Percentiles rank a stretch among this genome's conserved stretches.
Conservation (phyloP, 768 basidiomycete genomes). For the Collybiopsis luxurians region DNA sequence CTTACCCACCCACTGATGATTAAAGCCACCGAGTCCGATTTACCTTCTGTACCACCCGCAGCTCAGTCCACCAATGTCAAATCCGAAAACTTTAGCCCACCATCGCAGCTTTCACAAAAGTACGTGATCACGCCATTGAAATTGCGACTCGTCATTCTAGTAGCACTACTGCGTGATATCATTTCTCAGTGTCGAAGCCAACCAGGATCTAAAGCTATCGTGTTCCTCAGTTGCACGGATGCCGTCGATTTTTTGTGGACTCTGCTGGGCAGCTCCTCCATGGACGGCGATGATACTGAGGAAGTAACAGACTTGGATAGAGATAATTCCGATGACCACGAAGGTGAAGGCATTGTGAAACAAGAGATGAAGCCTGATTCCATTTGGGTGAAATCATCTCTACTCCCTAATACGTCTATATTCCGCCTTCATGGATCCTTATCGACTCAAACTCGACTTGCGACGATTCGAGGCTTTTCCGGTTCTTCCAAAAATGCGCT, state of each 20-base stretch:
- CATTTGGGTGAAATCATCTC: slow-evolving; percentile 57
- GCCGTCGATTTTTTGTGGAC: slow-evolving; percentile 98
- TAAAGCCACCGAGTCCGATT: slow-evolving; percentile 63
- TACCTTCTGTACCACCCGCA: slow-evolving; percentile 16
- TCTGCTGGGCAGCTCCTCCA: slow-evolving; percentile 39
- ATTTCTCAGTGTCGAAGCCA: slow-evolving; percentile 55
- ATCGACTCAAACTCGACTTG: slow-evolving; percentile 73
- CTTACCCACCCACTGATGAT: slow-evolving; percentile 80
- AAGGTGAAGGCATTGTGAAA: slow-evolving; percentile 6
- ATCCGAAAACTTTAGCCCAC: slow-evolving; percentile 81
- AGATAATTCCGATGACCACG: slow-evolving; percentile 13
- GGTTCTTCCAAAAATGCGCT: slow-evolving; percentile 31
- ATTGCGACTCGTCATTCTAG: slow-evolving; percentile 86
- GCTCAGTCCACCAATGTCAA: slow-evolving; percentile 17
- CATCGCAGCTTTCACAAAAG: slow-evolving; percentile 90
- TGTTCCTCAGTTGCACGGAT: slow-evolving; percentile 96
- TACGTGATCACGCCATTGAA: slow-evolving; percentile 90
- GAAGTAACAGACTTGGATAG: slow-evolving; percentile 21
- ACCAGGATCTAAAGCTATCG: slow-evolving; percentile 74
- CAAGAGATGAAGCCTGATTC: slow-evolving; percentile 29
- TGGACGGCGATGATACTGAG: slow-evolving; percentile 1
- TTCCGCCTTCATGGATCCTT: slow-evolving; percentile 94
- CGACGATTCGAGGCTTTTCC: slow-evolving; percentile 83
- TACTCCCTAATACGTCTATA: slow-evolving; percentile 79
- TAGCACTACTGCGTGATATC: slow-evolving; percentile 83